phyloP scores from a whole-genome alignment of 306 rosid genomes.

The Ochetophila trinervis region DNA sequence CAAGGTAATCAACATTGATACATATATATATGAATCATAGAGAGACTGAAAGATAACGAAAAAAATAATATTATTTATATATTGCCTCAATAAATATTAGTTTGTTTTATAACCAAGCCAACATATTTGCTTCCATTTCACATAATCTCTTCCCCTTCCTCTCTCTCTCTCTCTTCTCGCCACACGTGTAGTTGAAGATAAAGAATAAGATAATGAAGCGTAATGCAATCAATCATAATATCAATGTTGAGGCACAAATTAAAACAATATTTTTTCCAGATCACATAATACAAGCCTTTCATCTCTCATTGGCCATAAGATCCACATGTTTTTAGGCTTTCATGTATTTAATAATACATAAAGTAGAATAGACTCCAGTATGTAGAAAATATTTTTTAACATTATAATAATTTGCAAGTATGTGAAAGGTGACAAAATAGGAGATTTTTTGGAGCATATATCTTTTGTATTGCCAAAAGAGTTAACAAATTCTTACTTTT shows the following conservation, averaged over 20 bases:
- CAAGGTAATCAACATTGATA: constrained; percentile 47
- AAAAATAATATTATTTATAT: background rate
- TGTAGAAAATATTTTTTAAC: constrained; percentile 5
- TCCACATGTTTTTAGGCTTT: constrained; percentile 32
- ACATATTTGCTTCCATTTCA: constrained; percentile 78
- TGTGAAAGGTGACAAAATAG: constrained; percentile 35
- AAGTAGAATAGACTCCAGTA: constrained; percentile 4
- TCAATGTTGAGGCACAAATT: constrained; percentile 23
- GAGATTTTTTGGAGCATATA: constrained; percentile 38
- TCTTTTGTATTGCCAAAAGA: background rate
- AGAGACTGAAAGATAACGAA: constrained; percentile 15
- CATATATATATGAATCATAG: constrained; percentile 16
- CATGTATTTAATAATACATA: background rate
- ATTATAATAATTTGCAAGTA: constrained; percentile 6
- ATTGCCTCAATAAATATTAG: constrained; percentile 3
- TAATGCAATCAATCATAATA: constrained; percentile 6
- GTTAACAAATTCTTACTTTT: background rate
- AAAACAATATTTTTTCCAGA: background rate
- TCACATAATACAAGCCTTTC: constrained; percentile 3
- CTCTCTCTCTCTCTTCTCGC: constrained; percentile 22
- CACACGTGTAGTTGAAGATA: constrained; percentile 66
- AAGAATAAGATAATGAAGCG: constrained; percentile 28
- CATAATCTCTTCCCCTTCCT: constrained; percentile 54
- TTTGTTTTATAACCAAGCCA: constrained; percentile 65
- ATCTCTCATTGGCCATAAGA: constrained; percentile 30